Percentiles rank a stretch among this genome's conserved stretches.
Conservation (phyloP, 192 early-diverging fungal species). For the Coemansia sp. region DNA sequence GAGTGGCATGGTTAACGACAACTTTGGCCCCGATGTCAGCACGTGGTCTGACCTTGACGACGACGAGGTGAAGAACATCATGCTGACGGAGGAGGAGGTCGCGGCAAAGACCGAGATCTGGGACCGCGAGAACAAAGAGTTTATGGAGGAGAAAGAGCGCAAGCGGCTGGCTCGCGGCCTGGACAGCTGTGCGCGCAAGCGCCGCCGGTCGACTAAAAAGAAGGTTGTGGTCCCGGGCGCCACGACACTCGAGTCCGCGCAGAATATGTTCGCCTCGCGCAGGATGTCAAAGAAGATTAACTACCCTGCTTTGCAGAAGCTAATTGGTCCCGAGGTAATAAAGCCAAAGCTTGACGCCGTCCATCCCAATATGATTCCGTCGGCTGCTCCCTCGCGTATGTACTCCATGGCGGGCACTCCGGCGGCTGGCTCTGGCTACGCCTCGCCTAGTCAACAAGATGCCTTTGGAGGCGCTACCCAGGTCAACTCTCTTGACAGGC, state of each 20-base stretch:
- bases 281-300: conserved; percentile 92
- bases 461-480: conserved; percentile 28
- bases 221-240: conserved; percentile 45
- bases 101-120: conserved; percentile 81
- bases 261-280: conserved; percentile 72
- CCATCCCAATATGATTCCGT: conserved; percentile 54
- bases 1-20: conserved; percentile 5
- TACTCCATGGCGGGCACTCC: conserved; percentile 39
- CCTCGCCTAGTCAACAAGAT: conserved; percentile 34
- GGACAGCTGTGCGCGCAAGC: conserved; percentile 30
- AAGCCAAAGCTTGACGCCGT: conserved; percentile 31
- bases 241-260: conserved; percentile 79
- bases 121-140: conserved; percentile 89
- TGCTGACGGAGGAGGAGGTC: conserved; percentile 79
- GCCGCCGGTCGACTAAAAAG: conserved; percentile 39
- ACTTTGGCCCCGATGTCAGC: conserved; percentile 50
- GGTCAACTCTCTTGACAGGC: conserved; percentile 35
- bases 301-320: conserved; percentile 75
- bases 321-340: conserved; percentile 61
- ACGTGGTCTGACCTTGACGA: conserved; percentile 71
- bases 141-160: conserved; percentile 66
- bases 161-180: conserved; percentile 42
- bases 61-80: conserved; percentile 70
- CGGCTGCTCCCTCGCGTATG: conserved; percentile 55
- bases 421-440: conserved; percentile 27